Evolutionary conservation across 2,329 filamentous ascomycete species (phyloP), one percentile per base, ranked within the genome.

Genomic region (Monilinia laxa): DNA sequence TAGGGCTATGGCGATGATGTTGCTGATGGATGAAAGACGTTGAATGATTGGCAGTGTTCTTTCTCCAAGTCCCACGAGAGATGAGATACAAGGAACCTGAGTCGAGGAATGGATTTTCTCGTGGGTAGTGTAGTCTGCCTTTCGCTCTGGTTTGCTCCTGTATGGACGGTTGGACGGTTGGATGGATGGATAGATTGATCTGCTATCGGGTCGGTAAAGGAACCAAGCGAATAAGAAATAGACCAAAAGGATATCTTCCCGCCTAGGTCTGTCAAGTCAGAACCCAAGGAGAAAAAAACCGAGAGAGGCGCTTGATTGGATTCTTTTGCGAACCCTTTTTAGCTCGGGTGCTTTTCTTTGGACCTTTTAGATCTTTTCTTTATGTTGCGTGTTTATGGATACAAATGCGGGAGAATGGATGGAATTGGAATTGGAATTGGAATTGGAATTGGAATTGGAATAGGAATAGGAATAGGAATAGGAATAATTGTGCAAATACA

Each of bases 41-140:
- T 56, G 64, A 65, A 25, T 68, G 71, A 74, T 74, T 73, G 71
- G 73, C 65, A 70, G 68, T 69, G 70, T 57, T n/a, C n/a, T n/a
- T n/a, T n/a, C n/a, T 25, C 45, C 23, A 23, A 40, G 45, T 59
- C 35, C 49, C 56, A 45, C 47, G 64, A 45, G 64, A 45, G 57
- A 59, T 54, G 57, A 9, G 47, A 62, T 62, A 62, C 64, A 62
- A 66, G 64, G 64, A 52, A 54, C 35, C 47, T 49, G 62, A 28
- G 35, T 35, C 11, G n/a, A 18, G 25, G 11, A 11, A 20, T n/a
- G 10, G 42, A 23, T 35, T 35, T 58, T 18, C n/a, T 45, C n/a
- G 14, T 14, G 38, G 23, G n/a, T 45, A 35, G 31, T 35, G n/a
- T n/a, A n/a, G n/a, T n/a, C n/a, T n/a, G n/a, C n/a, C 31, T 35